Base-by-base conservation (phyloP, 768 basidiomycete species). In the Lentinula raphanica region DNA sequence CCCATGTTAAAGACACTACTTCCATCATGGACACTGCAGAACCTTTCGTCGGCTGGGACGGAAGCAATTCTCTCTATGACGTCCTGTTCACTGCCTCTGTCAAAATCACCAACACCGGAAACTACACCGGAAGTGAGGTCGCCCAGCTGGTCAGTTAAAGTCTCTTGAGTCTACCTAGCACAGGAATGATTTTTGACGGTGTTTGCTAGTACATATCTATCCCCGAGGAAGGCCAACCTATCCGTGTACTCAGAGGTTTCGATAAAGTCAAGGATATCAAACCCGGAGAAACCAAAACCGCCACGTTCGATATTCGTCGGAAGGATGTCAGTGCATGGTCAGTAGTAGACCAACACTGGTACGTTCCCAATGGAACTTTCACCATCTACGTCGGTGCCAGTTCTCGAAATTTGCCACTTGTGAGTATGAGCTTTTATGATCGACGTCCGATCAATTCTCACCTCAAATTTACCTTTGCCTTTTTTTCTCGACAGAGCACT, bases 301-400 rank as follows among this genome's bases (percentile, higher is more conserved):
- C 49, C 19, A 25, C 55, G 25, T 58, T 69, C 45, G 23, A 49
- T 4, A 44, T 69, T 13, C 54, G 55, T 17, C 53, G 59, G n/a
- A 60, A 63, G 35, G 65, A 66, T 51, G 28, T 62, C 31, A 60
- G 59, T 31, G 50, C 70, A 29, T 76, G 75, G 75, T 68, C 71
- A 55, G 67, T 71, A 2, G 60, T 60, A 8, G 38, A 56, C 32
- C 73, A 75, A 61, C 53, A 64, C 5, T 75, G 73, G 74, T 48
- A 55, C 5, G 60, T 71, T 21, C 73, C 74, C 8, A 42, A 61
- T 2, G 74, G 74, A 15, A 63, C 29, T 13, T 75, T 71, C 62
- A 66, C 58, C 2, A 68, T 76, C 58, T 65, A 60, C 21, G 68
- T 69, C 17, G 75, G 75, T 5, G 53, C 58, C 13, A 63, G 62